Percentiles rank a stretch among this genome's conserved stretches.
Conservation (phyloP, 2,329 filamentous ascomycete genomes). For the Samsoniella hepiali region DNA sequence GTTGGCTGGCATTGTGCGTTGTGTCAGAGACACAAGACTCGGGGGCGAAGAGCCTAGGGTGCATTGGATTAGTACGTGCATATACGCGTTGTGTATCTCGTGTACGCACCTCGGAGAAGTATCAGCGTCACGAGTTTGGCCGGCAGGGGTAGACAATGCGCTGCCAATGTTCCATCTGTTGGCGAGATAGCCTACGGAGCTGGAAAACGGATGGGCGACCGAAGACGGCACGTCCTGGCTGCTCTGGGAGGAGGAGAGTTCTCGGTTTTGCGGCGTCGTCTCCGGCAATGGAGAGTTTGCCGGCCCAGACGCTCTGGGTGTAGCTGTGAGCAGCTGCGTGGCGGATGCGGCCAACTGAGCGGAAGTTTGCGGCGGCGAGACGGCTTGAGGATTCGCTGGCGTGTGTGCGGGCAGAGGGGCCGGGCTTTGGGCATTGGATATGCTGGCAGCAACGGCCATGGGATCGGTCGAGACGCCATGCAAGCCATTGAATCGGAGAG, state of each 20-base stretch:
- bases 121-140: constrained; percentile 37
- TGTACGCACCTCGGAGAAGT: constrained; percentile 46
- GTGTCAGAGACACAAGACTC: constrained; percentile 41
- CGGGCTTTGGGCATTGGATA: constrained; percentile 24
- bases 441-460: constrained; percentile 28
- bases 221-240: constrained; percentile 28
- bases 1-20: constrained; percentile 33
- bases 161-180: constrained; percentile 56
- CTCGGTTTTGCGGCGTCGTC: constrained; percentile 28
- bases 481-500: constrained; percentile 54
- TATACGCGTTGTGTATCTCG: neutral
- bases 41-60: constrained; percentile 41
- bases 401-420: constrained; percentile 29
- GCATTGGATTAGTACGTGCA: neutral
- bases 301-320: constrained; percentile 6
- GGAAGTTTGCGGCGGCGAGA: constrained; percentile 3
- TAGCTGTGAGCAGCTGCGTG: constrained; percentile 19
- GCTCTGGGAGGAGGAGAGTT: constrained; percentile 29
- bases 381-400: constrained; percentile 18
- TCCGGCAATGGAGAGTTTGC: constrained; percentile 12
- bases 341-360: constrained; percentile 14
- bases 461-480: constrained; percentile 49
- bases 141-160: constrained; percentile 49
- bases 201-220: constrained; percentile 41
- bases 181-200: constrained; percentile 49